A percentile compares a stretch with the other conserved stretches of the same genome.
Evolutionary conservation across 106 monocot genomes (phyloP).

Genomic region (Hemerocallis citrina): DNA sequence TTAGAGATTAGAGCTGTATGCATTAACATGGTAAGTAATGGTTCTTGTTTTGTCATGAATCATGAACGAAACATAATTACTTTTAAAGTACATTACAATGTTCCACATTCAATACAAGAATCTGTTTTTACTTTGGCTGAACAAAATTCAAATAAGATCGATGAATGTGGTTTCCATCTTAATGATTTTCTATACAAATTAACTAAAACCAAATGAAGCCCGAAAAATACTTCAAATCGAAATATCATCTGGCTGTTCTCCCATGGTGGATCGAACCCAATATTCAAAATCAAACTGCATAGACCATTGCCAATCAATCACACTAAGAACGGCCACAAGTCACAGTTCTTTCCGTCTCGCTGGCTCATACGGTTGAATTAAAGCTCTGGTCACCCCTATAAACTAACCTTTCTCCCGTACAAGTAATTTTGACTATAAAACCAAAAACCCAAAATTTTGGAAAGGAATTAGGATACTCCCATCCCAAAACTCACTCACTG

Average conservation of each 20-base stretch:
- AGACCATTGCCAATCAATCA: background rate
- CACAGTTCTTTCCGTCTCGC: too few relatives aligned
- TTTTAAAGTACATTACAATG: too few relatives aligned
- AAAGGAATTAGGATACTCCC: too few relatives aligned
- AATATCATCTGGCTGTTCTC: background rate
- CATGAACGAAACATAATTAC: too few relatives aligned
- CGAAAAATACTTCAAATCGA: background rate
- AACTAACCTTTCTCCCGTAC: background rate
- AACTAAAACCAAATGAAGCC: background rate
- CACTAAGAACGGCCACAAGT: background rate
- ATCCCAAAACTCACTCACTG: constrained; percentile 2
- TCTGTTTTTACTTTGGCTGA: too few relatives aligned
- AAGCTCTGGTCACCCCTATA: background rate
- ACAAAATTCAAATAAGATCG: too few relatives aligned
- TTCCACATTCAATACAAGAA: too few relatives aligned
- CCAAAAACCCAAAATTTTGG: background rate
- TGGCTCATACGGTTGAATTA: too few relatives aligned
- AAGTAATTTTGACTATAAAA: too few relatives aligned
- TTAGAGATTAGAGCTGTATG: too few relatives aligned
- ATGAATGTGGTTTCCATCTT: too few relatives aligned
- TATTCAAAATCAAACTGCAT: background rate
- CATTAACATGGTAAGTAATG: too few relatives aligned
- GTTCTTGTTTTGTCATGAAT: background rate
- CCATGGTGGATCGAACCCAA: background rate
- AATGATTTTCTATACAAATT: background rate